A percentile compares a stretch with the other conserved stretches of the same genome.
phyloP scores from a whole-genome alignment of 2,329 filamentous ascomycete species.

The Davidsoniella virescens region DNA sequence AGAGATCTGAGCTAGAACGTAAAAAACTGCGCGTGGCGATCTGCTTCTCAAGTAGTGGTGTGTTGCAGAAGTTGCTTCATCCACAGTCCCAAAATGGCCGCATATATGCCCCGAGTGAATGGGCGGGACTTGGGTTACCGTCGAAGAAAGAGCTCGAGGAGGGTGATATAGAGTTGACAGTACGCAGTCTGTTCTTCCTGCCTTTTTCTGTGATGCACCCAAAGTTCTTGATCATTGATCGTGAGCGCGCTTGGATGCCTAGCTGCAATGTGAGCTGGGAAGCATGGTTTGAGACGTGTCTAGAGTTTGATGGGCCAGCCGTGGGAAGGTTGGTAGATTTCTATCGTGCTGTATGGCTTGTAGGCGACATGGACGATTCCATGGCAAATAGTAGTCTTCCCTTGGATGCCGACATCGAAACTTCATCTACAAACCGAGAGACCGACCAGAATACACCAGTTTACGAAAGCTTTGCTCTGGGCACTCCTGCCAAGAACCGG shows the following conservation, averaged over 20 bases:
- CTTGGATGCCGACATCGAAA: not conserved
- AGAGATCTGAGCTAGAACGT: conserved; percentile 1
- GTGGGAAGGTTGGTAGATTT: conserved; percentile 49
- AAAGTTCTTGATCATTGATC: conserved; percentile 64
- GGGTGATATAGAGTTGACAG: conserved; percentile 46
- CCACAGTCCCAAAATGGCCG: conserved; percentile 46
- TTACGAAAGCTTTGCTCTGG: conserved; percentile 10
- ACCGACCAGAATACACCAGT: not conserved
- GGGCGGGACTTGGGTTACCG: conserved; percentile 51
- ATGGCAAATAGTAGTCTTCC: not conserved
- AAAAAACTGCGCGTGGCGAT: conserved; percentile 44
- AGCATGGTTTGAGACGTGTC: conserved; percentile 67
- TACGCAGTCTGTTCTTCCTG: conserved; percentile 65
- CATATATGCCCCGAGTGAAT: conserved; percentile 41
- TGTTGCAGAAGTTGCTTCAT: conserved; percentile 62
- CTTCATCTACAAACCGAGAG: not conserved
- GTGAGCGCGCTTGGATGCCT: conserved; percentile 48
- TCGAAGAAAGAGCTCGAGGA: conserved; percentile 31
- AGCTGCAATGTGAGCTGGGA: conserved; percentile 82
- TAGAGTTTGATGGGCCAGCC: conserved; percentile 47
- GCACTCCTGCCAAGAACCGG: conserved; percentile 24
- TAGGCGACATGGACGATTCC: conserved; percentile 1
- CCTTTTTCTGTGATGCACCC: conserved; percentile 81
- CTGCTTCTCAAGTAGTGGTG: conserved; percentile 58
- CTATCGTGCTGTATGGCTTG: conserved; percentile 51